Base-by-base conservation (phyloP, 1,284 basidiomycete genomes). In the Ceratobasidium sp. region DNA sequence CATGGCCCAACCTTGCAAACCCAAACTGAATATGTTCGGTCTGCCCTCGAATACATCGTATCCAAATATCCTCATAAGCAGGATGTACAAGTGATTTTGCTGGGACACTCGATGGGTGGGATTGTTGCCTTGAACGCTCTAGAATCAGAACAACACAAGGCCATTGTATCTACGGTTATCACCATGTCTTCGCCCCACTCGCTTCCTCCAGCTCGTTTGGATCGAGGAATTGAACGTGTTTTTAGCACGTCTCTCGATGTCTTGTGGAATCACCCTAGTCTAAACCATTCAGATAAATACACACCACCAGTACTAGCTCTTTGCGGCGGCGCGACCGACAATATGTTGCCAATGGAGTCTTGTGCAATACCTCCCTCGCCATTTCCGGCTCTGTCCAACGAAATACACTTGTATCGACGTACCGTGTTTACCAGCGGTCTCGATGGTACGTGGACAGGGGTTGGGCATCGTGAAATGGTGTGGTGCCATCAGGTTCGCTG, bases 71-170 rank as follows among this genome's bases (percentile, higher is more conserved):
- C 87, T 0, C 75, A 83, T 1, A 79, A 83, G 41, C 92, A 88
- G 0, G 77, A 82, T 39, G 72, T 64, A 1, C 75, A 74, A 34
- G 88, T 98, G 58, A 87, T 92, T 39, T 79, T 99, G 71, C 83
- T 98, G 77, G 97, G 92, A 0, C 97, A 99, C 79, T 98, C 96
- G 14, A 99, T 99, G 97, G 97, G 97, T n/a, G 97, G 97, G 1
- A 84, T 98, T 52, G 94, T 97, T 5, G 94, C 94, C 6, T 89
- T 89, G 0, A 85, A 90, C 2, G 84, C 92, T 12, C 85, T 94
- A 16, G 87, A 89, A 1, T 86, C 87, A 9, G 76, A 79, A 8
- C 79, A 74, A n/a, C 39, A 87, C 64, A 86, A 53, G 34, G 73
- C 75, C 10, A 77, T 77, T n/a, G 78, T 99, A 52, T 89, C 92